Evolutionary conservation across 768 basidiomycete species (phyloP), one percentile per base, ranked within the genome.

Genomic region (Postia placenta): DNA sequence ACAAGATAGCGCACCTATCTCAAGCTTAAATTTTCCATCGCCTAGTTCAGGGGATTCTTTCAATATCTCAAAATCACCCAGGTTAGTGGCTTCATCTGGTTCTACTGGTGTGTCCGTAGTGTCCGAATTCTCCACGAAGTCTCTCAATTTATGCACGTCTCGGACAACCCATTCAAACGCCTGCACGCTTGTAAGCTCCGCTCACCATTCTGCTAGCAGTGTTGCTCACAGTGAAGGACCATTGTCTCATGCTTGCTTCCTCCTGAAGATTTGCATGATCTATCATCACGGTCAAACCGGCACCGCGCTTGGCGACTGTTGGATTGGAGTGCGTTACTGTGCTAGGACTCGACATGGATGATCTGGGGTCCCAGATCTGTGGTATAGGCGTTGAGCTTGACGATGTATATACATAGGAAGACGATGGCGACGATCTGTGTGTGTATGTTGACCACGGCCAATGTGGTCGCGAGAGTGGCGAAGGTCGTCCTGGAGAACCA

Each of bases 81-180:
- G 64, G 28, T 73, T 71, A 19, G 54, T 54, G 24, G 63, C 56
- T 11, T 58, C 62, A 20, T 56, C 55, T 2, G 64, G 59, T 25
- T 60, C 64, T 11, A 12, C 55, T 11, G 45, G 45, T 17, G 23
- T 27, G 14, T 55, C 57, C 3, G 24, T 9, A 5, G 40, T 11
- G 9, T 39, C 42, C 44, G 46, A 17, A 9, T 56, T 57, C 9
- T 87, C 84, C 2, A 87, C 71, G 52, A 74, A 77, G 47, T 82
- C 73, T 33, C 74, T 69, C 36, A 88, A 66, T 49, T 74, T 78
- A 44, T 70, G 67, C 5, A 83, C 74, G 55, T 82, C 74, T 24
- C 74, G 72, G 20, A 88, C 73, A 7, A 72, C 68, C 85, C 85
- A 87, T 63, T 90, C 85, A 56, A 87, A 84, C 0, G 83, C 83